Base-by-base conservation (phyloP, 129 eudicot species). In the Artemisia annua region DNA sequence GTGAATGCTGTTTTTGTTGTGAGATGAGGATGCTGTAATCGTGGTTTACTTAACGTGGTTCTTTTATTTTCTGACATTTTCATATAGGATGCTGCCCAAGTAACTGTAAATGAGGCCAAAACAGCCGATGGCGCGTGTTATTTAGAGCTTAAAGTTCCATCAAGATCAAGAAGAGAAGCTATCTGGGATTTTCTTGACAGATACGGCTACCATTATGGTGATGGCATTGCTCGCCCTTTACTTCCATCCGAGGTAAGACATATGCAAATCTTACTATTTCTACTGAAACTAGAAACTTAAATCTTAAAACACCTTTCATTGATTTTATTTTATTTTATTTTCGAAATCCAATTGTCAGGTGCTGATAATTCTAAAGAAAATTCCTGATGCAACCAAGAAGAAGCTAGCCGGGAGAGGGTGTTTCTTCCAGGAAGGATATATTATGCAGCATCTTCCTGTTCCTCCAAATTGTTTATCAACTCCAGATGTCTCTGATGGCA, bases 401-500 rank as follows among this genome's bases (percentile, higher is more conserved):
- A 86, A 86, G 79, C 90, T 94, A 43, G 67, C 80, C 54, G 91
- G 65, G 32, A 90, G 87, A 85, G 91, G 97, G 53, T 88, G 81
- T 75, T 84, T 79, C 24, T 84, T 93, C 20, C 98, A 94, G 68
- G 98, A 94, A 70, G 98, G 98, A 11, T 94, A 90, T 58, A 80
- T 94, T 26, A 48, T 94, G 81, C 92, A 84, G 56, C 75, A 87
- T 79, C 69, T 94, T 60, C 97, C 98, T 1, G 97, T 94, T 63
- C 98, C 98, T 50, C 98, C 98, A 67, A 94, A 94, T 63, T 94
- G 98, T 75, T 78, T 94, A 78, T 90, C 98, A 1, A 91, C 92
- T 18, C 98, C 98, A 35, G 98, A 94, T 35, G 66, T 94, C 48
- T 94, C 98, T n/a, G 98, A 94, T 85, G 98, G 98, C 57, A 87